A percentile compares a stretch with the other conserved stretches of the same genome.
These are phyloP conservation scores for Debaryomycetaceae sp. DNA, from an alignment of 1,139 yeast species.

Conservation along the genomic window DNA sequence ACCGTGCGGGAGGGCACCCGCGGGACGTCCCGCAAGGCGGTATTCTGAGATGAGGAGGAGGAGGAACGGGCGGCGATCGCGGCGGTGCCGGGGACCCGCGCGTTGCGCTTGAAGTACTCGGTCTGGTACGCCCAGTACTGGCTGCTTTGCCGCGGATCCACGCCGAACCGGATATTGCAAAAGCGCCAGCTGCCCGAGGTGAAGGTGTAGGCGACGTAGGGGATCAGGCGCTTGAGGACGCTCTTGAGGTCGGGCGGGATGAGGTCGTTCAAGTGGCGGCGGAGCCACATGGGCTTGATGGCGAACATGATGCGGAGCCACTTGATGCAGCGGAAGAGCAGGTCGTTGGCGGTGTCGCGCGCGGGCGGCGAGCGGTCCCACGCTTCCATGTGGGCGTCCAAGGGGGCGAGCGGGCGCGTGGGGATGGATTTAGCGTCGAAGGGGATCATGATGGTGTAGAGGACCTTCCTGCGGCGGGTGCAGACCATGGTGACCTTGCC, in stretches of 20 bases:
- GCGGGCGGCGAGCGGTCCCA: conserved; percentile 14
- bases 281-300: conserved; percentile 74
- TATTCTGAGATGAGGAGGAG: conserved; percentile 2
- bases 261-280: conserved; percentile 59
- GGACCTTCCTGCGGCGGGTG: conserved; percentile 26
- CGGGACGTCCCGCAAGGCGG: conserved; percentile 8
- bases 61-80: conserved; percentile 16
- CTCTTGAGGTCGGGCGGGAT: conserved; percentile 41
- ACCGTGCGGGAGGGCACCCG: conserved; percentile 8
- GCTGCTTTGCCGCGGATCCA: conserved; percentile 55
- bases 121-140: conserved; percentile 64
- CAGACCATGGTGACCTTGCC: conserved; percentile 39
- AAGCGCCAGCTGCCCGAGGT: conserved; percentile 95
- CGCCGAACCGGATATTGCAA: conserved; percentile 69
- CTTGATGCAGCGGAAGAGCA: conserved; percentile 38
- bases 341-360: conserved; percentile 17
- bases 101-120: conserved; percentile 64
- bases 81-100: too few species aligned
- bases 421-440: conserved; percentile 21
- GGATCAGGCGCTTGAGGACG: conserved; percentile 63
- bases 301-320: conserved; percentile 47
- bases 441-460: conserved; percentile 37
- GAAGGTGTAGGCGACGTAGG: conserved; percentile 71
- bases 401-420: conserved; percentile 22
- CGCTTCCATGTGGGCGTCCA: conserved; percentile 21